Conservation (phyloP, 164 flowering plant species). For the Aristolochia fimbriata region DNA sequence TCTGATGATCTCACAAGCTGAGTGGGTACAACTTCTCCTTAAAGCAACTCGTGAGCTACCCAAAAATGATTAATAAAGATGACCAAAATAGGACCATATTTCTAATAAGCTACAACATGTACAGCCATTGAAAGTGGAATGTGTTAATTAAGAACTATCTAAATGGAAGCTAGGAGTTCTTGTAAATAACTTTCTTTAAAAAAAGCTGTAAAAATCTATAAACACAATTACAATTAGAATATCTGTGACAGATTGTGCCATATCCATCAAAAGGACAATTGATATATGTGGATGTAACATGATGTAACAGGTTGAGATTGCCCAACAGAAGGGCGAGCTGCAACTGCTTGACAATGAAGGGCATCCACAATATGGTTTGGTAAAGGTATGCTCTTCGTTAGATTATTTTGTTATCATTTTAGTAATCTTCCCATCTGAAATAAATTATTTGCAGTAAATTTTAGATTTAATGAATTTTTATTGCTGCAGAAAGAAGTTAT, state of each 20-base stretch:
- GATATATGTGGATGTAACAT: conserved; percentile 3
- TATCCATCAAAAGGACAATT: background rate
- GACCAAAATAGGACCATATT: no score
- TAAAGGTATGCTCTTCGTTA: conserved; percentile 35
- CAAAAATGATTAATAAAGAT: no score
- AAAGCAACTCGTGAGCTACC: no score
- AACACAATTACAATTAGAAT: background rate
- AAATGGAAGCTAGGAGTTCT: background rate
- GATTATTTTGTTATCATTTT: background rate
- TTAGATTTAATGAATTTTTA: background rate
- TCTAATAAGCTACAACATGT: no score
- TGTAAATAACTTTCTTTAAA: no score
- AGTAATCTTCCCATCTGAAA: no score
- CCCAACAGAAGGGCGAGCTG: conserved; percentile 38
- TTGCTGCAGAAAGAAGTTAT: conserved; percentile 69
- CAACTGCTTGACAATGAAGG: conserved; percentile 55
- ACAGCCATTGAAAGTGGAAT: no score
- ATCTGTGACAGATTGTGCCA: background rate
- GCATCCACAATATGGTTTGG: conserved; percentile 61
- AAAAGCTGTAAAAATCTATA: no score
- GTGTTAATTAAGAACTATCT: background rate
- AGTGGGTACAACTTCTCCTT: no score
- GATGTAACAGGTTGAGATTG: conserved; percentile 63
- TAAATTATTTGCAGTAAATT: background rate
- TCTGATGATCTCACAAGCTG: no score